Base-by-base conservation (phyloP, 208 protist genomes). In the Leishmania aethiopica region DNA sequence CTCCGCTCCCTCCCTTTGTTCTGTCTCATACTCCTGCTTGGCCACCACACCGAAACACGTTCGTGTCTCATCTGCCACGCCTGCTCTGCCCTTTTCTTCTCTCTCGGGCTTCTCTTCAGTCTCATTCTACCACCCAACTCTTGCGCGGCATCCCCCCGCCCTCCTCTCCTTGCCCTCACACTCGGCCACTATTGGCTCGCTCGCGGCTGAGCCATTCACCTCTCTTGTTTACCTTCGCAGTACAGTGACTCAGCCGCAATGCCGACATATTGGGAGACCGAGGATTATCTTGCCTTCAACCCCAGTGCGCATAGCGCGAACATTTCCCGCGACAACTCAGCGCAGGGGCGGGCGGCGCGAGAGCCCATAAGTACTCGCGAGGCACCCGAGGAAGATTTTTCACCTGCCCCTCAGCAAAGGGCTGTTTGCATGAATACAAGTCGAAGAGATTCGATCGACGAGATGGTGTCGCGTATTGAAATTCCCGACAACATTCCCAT, bases 401-500 rank as follows among this genome's bases (percentile, higher is more conserved):
- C 19, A 19, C 0, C 42, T 13, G 11, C 11, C 0, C 28, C 35
- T 4, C 7, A 76, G 13, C 69, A 32, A 42, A 53, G 25, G 22
- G 0, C 1, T 49, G 25, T 2, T 6, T 57, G 66, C 11, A 3
- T 5, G 28, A 49, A 25, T 13, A 22, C 11, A 13, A 3, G 11
- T 35, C 51, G 8, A 17, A 62, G 25, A 45, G 55, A 78, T 53
- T 32, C 78, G 0, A 88, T 93, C 49, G 83, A 89, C 4, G 83
- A 86, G 0, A 69, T 87, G 1, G 66, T 92, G 35, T 25, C 49
- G 8, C 70, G 67, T 17, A 80, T 87, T 15, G 81, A 91, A 37
- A 90, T 95, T n/a, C 89, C 91, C 76, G 76, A 84, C 0, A 81
- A 93, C 62, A 72, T 64, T 7, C 86, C 91, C 1, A 93, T 94